These are phyloP conservation scores for Diaporthe batatas DNA, from an alignment of 2,329 filamentous ascomycete genomes.

Conservation along the genomic window DNA sequence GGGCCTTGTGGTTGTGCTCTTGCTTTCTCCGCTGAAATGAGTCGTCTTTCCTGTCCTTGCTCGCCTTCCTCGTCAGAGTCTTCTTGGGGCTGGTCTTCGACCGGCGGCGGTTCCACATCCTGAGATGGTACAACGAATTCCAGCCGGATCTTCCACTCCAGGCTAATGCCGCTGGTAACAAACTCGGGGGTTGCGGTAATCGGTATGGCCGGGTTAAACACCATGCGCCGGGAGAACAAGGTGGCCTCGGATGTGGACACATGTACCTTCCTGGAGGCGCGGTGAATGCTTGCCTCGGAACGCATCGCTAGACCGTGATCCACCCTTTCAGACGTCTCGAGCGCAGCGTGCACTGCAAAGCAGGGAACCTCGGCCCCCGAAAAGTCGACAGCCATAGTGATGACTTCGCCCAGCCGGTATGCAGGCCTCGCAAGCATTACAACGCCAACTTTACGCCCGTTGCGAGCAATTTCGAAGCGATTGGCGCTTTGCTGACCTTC, in stretches of 20 bases:
- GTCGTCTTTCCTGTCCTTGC: constrained; percentile 45
- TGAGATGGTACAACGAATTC: constrained; percentile 89
- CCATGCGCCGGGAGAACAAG: constrained; percentile 81
- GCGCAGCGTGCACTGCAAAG: constrained; percentile 84
- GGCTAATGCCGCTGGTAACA: constrained; percentile 85
- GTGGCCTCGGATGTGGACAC: constrained; percentile 84
- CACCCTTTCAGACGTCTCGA: constrained; percentile 90
- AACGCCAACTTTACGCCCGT: constrained; percentile 90
- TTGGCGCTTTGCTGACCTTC: constrained; percentile 86
- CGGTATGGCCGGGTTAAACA: constrained; percentile 88
- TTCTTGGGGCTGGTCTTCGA: constrained; percentile 48
- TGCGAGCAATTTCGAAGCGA: constrained; percentile 93
- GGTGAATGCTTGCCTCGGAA: constrained; percentile 85
- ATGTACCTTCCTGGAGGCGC: constrained; percentile 87
- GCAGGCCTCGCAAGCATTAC: constrained; percentile 90
- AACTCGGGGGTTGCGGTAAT: constrained; percentile 89
- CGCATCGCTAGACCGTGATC: constrained; percentile 85
- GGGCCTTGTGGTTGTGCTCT: constrained; percentile 44
- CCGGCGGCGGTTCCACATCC: constrained; percentile 39
- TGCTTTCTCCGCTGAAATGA: constrained; percentile 40
- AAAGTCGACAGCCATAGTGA: constrained; percentile 89
- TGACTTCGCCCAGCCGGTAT: constrained; percentile 88
- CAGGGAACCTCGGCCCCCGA: constrained; percentile 81
- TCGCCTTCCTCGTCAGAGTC: constrained; percentile 33
- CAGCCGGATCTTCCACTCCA: constrained; percentile 90